Evolutionary conservation across 768 basidiomycete species (phyloP), one percentile per base, ranked within the genome.

Genomic region (Phaeotremella skinneri): DNA sequence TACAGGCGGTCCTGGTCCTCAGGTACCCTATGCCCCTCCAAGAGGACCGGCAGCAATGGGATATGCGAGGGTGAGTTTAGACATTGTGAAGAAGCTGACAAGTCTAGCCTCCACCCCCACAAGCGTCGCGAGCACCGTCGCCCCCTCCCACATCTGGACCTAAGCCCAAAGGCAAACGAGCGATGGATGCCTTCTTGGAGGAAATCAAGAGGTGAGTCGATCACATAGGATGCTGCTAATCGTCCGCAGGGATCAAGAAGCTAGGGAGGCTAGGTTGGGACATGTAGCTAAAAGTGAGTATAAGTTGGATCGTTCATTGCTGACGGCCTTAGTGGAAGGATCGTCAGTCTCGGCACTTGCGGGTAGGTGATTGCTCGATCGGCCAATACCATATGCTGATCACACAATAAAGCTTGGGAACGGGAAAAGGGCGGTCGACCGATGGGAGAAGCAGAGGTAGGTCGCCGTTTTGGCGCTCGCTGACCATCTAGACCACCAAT

Each of bases 161-260:
- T 0, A 91, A 86, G 73, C 86, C 89, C 0, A 96, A 91, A 75
- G 96, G 96, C 2, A 96, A 91, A 75, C 85, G 94, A 51, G 91
- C 89, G 0, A 98, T 98, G 91, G 93, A 97, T 77, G 78, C 87
- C 1, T 99, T 98, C 74, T 80, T 99, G 51, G 92, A 96, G 69
- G 92, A 99, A 79, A 90, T 99, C 59, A 98, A 98, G 79, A 84
- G 84, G 94, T 88, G 48, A 21, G 80, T 64, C 30, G 26, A 21
- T 25, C 30, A 14, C 30, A 16, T 5, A 45, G 43, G 43, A 21
- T 9, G 6, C 6, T 49, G 58, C 50, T 29, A 26, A 59, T 52
- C 70, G 55, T 63, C 16, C 41, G 2, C 67, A 97, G 94, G 74
- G 94, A 98, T 48, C 93, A 98, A 77, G 90, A 89, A 11, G 83